Evolutionary conservation across 83 land plant species (phyloP).

Genomic region (Isoetes engelmannii): DNA sequence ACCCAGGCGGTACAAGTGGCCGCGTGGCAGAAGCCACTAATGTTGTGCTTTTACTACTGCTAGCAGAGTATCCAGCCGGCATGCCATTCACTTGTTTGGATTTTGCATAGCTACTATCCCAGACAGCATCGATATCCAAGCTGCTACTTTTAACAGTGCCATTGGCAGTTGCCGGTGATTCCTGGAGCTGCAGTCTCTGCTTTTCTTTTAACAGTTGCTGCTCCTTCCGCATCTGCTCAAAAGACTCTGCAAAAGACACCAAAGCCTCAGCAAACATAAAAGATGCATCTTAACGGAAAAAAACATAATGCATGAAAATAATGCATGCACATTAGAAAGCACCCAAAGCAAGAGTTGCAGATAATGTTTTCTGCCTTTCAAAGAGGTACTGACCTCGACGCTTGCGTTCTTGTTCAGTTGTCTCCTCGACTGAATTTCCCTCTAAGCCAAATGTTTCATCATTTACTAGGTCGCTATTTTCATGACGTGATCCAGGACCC

Average conservation of each 20-base stretch:
- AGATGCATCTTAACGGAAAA: not conserved
- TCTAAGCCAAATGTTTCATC: slow-evolving; percentile 7
- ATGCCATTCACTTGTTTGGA: not conserved
- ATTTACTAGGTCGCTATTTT: slow-evolving; percentile 3
- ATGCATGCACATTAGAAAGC: too few species aligned
- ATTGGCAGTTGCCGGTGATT: not conserved
- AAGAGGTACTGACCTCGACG: slow-evolving; percentile 8
- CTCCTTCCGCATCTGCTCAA: slow-evolving; percentile 15
- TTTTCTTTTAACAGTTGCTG: too few species aligned
- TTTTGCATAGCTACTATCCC: not conserved
- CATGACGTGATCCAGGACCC: not conserved
- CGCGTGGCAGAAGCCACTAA: slow-evolving; percentile 6
- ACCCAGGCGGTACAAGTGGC: slow-evolving; percentile 21
- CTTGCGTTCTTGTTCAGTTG: slow-evolving; percentile 10
- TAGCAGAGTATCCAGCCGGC: not conserved
- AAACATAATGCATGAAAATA: not conserved
- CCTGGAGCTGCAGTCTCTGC: not conserved
- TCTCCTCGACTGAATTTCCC: not conserved
- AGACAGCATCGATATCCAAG: not conserved
- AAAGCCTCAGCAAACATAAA: not conserved
- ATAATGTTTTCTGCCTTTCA: not conserved
- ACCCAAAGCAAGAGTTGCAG: not conserved
- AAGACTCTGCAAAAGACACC: not conserved
- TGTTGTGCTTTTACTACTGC: not conserved
- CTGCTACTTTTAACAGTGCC: slow-evolving; percentile 1